Percentiles rank a stretch among this genome's conserved stretches.
Evolutionary conservation across 1,284 basidiomycete genomes (phyloP).

Genomic region (Tilletia setariae): DNA sequence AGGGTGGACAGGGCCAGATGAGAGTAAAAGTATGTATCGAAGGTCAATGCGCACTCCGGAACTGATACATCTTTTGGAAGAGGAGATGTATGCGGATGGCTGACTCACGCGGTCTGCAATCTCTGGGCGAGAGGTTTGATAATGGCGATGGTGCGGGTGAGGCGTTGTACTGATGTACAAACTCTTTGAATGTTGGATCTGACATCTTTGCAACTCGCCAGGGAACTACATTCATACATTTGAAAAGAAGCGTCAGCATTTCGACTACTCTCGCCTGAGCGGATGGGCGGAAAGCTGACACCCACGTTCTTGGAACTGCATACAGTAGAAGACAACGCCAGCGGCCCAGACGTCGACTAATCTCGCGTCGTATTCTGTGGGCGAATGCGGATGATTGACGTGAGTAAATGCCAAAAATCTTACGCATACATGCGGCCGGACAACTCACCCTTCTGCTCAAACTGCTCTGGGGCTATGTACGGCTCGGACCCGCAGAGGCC

Average conservation of each 20-base stretch:
- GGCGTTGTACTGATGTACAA: conserved; percentile 65
- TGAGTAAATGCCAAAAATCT: conserved; percentile 10
- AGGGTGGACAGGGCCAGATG: not conserved
- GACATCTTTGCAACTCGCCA: conserved; percentile 88
- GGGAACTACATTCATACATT: conserved; percentile 53
- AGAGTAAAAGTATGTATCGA: not conserved
- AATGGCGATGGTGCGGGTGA: conserved; percentile 60
- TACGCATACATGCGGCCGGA: not conserved
- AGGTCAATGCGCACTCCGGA: not conserved
- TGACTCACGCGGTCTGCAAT: conserved; percentile 65
- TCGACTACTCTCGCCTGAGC: too few relatives aligned
- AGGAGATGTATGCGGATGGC: not conserved
- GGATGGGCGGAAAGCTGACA: not conserved
- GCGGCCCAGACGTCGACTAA: conserved; percentile 97
- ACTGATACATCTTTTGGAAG: not conserved
- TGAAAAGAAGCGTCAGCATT: not conserved
- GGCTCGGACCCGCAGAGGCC: conserved; percentile 96
- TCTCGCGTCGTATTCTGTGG: conserved; percentile 87
- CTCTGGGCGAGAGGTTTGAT: conserved; percentile 80
- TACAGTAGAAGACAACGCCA: conserved; percentile 95
- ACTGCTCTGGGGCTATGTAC: conserved; percentile 97
- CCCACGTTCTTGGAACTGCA: conserved; percentile 57
- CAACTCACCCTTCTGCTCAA: conserved; percentile 78
- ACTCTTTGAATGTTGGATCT: conserved; percentile 79
- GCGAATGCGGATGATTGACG: conserved; percentile 23